Evolutionary conservation across 2,329 filamentous ascomycete genomes (phyloP), one percentile per base, ranked within the genome.

Genomic region (Diplocarpon mali): DNA sequence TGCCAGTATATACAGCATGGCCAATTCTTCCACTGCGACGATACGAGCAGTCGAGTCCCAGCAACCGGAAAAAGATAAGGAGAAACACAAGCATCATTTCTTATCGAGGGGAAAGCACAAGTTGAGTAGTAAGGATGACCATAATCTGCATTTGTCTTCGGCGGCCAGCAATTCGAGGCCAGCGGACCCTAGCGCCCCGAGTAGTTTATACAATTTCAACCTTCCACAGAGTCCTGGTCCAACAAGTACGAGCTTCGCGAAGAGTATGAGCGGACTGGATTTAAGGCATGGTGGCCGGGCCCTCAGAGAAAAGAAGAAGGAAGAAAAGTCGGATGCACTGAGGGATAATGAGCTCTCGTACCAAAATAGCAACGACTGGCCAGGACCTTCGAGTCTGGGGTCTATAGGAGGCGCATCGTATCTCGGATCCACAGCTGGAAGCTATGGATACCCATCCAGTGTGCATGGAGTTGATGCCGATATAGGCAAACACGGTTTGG

Each of bases 81-180:
- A 84, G 47, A 85, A 84, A 64, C 84, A 83, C 65, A 84, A 83
- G 53, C 85, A 88, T 55, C 80, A 89, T 58, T 89, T 90, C 53
- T 61, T 90, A 42, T 86, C 83, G 7, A 72, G 85, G 32, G 83
- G 86, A 59, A 89, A 88, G 59, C 75, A 88, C 58, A 89, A 88
- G 61, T 67, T 85, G 46, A 79, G 74, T 51, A 74, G 75, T 56
- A 83, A 82, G 63, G 81, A 86, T 51, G 84, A 88, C 48, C 79
- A 78, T 50, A 74, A 80, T 54, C 69, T 88, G 2, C 80, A 83
- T 2, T 65, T 89, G 2, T 87, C 83, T 0, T 88, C 84, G 3
- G 82, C 82, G 2, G 76, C 78, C 48, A 87, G 82, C 62, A 89
- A 85, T 57, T 88, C 84, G 1, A 75, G 76, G 53, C 81, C 84